Conservation (phyloP, 2,329 filamentous ascomycete species). For the Penicillium sp. region DNA sequence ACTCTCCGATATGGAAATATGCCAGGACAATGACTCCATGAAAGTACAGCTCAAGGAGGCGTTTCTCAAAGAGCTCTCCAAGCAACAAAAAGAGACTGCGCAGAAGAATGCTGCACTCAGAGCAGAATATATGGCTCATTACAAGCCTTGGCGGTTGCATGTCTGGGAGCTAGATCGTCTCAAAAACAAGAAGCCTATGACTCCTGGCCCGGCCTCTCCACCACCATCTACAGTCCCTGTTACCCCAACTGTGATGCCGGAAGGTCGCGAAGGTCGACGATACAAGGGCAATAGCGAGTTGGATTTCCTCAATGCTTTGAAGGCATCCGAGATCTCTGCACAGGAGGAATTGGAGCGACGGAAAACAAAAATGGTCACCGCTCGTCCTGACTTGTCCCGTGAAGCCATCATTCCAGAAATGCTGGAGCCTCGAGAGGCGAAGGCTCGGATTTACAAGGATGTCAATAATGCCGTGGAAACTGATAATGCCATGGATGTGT, state of each 20-base stretch:
- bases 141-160: slow-evolving; percentile 47
- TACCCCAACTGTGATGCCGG: slow-evolving; percentile 33
- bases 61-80: slow-evolving; percentile 39
- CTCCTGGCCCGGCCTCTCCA: slow-evolving; percentile 37
- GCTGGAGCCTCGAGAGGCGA: slow-evolving; percentile 42
- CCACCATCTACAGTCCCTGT: slow-evolving; percentile 33
- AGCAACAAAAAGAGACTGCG: slow-evolving; percentile 38
- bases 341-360: slow-evolving; percentile 49
- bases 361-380: slow-evolving; percentile 44
- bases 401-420: slow-evolving; percentile 52
- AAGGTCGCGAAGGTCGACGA: slow-evolving; percentile 41
- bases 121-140: slow-evolving; percentile 42
- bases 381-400: slow-evolving; percentile 44
- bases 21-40: slow-evolving; percentile 41
- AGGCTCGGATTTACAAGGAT: slow-evolving; percentile 46
- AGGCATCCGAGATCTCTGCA: slow-evolving; percentile 49
- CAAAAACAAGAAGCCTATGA: slow-evolving; percentile 38
- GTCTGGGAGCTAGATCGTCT: slow-evolving; percentile 45
- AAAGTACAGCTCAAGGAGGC: slow-evolving; percentile 41
- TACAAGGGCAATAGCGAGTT: slow-evolving; percentile 52
- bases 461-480: slow-evolving; percentile 45
- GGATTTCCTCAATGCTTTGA: slow-evolving; percentile 50
- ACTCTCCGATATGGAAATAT: slow-evolving; percentile 46
- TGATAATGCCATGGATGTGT: slow-evolving; percentile 42
- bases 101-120: slow-evolving; percentile 42